Evolutionary conservation across 2,329 filamentous ascomycete genomes (phyloP).

Genomic region (Pyrenophora tritici-repentis): DNA sequence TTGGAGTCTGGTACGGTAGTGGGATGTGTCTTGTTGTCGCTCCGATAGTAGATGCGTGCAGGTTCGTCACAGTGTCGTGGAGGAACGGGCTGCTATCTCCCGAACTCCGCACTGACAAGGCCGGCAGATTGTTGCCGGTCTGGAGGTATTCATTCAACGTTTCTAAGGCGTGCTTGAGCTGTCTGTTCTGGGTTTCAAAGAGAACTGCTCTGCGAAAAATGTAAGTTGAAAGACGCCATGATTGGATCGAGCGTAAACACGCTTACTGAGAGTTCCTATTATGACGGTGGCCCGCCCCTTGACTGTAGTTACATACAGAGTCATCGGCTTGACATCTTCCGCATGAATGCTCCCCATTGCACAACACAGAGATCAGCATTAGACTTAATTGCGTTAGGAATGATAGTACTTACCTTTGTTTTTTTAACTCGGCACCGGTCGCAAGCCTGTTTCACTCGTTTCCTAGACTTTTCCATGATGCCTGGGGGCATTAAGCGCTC

Average conservation of each 20-base stretch:
- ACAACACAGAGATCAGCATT: constrained; percentile 1
- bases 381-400: neutral
- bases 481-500: neutral
- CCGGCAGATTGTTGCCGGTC: neutral
- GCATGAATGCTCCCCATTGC: neutral
- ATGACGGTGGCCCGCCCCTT: neutral
- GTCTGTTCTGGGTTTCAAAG: constrained; percentile 2
- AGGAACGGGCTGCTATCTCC: neutral
- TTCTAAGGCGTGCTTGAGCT: neutral
- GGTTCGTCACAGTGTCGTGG: neutral
- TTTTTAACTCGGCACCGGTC: constrained; percentile 12
- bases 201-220: neutral
- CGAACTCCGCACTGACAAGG: neutral
- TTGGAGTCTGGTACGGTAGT: neutral
- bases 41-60: neutral
- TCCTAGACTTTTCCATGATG: constrained; percentile 1
- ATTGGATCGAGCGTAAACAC: neutral
- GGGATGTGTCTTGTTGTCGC: neutral
- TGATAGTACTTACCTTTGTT: constrained; percentile 7
- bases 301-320: neutral
- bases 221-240: neutral
- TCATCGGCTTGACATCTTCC: neutral
- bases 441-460: constrained; percentile 14
- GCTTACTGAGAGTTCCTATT: neutral
- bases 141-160: neutral